These are phyloP conservation scores for Staphylotrichum tortipilum DNA, from an alignment of 495 filamentous ascomycete genomes.

Conservation along the genomic window DNA sequence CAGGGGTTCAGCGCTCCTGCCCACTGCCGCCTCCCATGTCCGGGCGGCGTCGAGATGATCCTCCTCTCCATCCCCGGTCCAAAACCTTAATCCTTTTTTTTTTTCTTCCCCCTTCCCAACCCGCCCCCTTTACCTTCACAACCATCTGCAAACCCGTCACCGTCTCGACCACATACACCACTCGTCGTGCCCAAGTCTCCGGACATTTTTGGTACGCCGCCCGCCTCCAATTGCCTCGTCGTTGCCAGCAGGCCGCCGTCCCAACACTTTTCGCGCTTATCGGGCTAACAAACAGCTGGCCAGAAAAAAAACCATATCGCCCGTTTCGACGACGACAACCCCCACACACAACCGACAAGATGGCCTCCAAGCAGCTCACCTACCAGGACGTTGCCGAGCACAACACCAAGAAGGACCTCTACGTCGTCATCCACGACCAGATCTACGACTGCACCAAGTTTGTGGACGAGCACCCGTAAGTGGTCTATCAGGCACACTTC, in stretches of 20 bases:
- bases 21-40: constrained; percentile 6
- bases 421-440: constrained; percentile 88
- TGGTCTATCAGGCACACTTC: constrained; percentile 19
- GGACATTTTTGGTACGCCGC: constrained; percentile 1
- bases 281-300: constrained; percentile 18
- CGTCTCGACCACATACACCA: background rate
- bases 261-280: background rate
- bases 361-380: constrained; percentile 69
- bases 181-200: constrained; percentile 10
- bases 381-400: constrained; percentile 79
- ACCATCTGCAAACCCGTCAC: constrained; percentile 3
- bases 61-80: constrained; percentile 8
- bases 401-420: constrained; percentile 93
- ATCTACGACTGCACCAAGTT: constrained; percentile 86
- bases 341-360: constrained; percentile 34
- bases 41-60: constrained; percentile 1
- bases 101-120: no score
- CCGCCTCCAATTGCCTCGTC: background rate
- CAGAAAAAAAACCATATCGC: constrained; percentile 11
- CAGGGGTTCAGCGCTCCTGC: constrained; percentile 5
- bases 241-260: no score
- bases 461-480: constrained; percentile 98
- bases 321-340: constrained; percentile 7
- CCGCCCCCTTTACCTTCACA: constrained; percentile 10
- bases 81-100: constrained; percentile 11